Base-by-base conservation (phyloP, 2,329 filamentous ascomycete species). In the Ophiostoma montium region DNA sequence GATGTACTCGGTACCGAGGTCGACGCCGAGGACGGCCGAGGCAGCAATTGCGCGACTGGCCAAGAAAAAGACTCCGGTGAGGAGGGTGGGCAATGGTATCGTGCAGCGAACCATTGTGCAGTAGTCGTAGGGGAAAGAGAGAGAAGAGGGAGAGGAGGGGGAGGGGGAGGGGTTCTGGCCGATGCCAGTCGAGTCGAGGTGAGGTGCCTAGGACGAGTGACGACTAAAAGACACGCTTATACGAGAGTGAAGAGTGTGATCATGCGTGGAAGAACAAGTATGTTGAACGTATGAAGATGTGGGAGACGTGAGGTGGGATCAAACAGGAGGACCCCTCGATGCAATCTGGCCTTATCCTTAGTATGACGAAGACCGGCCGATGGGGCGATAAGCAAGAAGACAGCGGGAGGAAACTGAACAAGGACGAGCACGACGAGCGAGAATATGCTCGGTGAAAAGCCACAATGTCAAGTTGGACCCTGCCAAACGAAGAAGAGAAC, bases 1-100 rank as follows among this genome's bases (percentile, higher is more conserved):
- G 70, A 98, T 85, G 69, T 94, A 95, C 65, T 95, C 87, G 50
- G 92, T 95, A 57, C 92, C 92, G 49, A 98, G 74, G 67, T 98
- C 92, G 59, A 98, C 77, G 55, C 92, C 92, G 19, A 98, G 72
- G 16, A 96, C 89, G 48, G 87, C 86, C 9, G 86, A 70, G 46
- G 68, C 67, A 23, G 75, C 75, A 38, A 73, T 67, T 38, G 72
- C 73, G 56, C 76, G 65, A 42, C 67, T 60, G 27, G 67, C 65
- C 53, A 71, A 70, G 48, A 71, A 56, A 51, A 71, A 63, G 46
- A 68, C 54, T 53, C 64, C 57, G 45, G 62, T 65, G 43, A 68
- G 59, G 42, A 68, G 16, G 30, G 30, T 33, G 2, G 27, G 42
- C 30, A 44, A 44, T 44, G 42, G 31, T 44, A 44, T 27, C 23